Conservation (phyloP, 495 filamentous ascomycete genomes). For the Talaromyces wortmannii region DNA sequence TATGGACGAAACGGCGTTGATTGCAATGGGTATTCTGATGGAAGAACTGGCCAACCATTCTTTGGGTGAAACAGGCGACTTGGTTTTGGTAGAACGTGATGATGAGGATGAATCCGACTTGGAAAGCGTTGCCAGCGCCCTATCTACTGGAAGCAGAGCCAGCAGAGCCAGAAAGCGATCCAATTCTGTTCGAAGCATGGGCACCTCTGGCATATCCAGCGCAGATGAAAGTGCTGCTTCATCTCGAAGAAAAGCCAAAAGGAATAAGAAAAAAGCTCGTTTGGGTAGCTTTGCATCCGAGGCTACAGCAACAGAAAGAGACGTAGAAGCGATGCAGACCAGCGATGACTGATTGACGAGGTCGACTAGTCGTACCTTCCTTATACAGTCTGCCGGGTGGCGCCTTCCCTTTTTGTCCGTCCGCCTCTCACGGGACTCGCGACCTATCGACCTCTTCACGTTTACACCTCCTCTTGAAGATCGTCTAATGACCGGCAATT, state of each 20-base stretch:
- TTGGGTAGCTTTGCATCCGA: background rate
- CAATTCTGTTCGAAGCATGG: background rate
- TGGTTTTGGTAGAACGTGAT: constrained; percentile 66
- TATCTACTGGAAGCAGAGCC: background rate
- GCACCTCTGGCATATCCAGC: background rate
- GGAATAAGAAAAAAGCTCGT: constrained; percentile 1
- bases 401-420: background rate
- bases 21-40: constrained; percentile 74
- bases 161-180: constrained; percentile 1
- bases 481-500: too few species aligned
- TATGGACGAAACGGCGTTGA: constrained; percentile 79
- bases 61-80: constrained; percentile 64
- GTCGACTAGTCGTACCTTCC: background rate
- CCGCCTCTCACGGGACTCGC: background rate
- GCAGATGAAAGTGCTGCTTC: background rate
- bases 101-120: constrained; percentile 14
- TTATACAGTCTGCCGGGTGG: background rate
- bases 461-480: too few species aligned
- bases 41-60: constrained; percentile 64
- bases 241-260: constrained; percentile 5
- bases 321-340: background rate
- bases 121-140: background rate
- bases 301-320: background rate
- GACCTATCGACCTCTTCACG: background rate
- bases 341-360: background rate